phyloP scores from a whole-genome alignment of 352 stramenopile genomes.

The Phytophthora cactorum region DNA sequence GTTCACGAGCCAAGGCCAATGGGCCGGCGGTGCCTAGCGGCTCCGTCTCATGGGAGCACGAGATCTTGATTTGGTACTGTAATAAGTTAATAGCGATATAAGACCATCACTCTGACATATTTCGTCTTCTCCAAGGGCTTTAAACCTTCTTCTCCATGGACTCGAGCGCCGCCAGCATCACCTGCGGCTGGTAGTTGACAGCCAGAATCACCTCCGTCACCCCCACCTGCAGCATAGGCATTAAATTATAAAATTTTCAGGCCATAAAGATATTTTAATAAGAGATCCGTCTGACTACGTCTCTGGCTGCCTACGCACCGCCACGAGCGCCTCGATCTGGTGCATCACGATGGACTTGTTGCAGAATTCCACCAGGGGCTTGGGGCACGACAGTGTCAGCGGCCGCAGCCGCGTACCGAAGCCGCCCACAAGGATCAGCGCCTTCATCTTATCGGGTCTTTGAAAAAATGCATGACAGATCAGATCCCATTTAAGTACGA shows the following conservation, averaged over 20 bases:
- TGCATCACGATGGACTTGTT: slow-evolving; percentile 92
- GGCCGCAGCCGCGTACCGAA: slow-evolving; percentile 91
- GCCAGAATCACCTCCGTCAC: slow-evolving; percentile 91
- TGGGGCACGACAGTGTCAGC: slow-evolving; percentile 90
- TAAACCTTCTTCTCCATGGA: slow-evolving; percentile 82
- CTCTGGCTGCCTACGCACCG: slow-evolving; percentile 34
- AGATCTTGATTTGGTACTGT: slow-evolving; percentile 91
- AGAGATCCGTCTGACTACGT: too few species aligned
- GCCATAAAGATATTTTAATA: neutral
- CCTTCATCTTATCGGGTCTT: slow-evolving; percentile 72
- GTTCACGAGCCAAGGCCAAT: slow-evolving; percentile 79
- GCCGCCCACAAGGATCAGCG: slow-evolving; percentile 90
- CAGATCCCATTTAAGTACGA: neutral
- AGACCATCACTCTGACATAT: slow-evolving; percentile 6
- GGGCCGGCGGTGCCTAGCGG: slow-evolving; percentile 85
- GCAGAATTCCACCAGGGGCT: slow-evolving; percentile 92
- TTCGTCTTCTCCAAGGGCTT: slow-evolving; percentile 1
- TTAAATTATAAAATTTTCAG: slow-evolving; percentile 2
- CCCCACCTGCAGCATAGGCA: slow-evolving; percentile 55
- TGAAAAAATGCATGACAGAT: neutral
- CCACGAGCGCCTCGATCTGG: slow-evolving; percentile 89
- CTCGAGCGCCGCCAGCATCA: slow-evolving; percentile 84
- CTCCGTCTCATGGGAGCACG: slow-evolving; percentile 88
- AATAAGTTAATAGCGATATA: slow-evolving; percentile 7
- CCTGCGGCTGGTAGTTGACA: slow-evolving; percentile 91